A percentile compares a stretch with the other conserved stretches of the same genome.
Evolutionary conservation across 257 asterid genomes (phyloP).

Genomic region (Hygrophila difformis): DNA sequence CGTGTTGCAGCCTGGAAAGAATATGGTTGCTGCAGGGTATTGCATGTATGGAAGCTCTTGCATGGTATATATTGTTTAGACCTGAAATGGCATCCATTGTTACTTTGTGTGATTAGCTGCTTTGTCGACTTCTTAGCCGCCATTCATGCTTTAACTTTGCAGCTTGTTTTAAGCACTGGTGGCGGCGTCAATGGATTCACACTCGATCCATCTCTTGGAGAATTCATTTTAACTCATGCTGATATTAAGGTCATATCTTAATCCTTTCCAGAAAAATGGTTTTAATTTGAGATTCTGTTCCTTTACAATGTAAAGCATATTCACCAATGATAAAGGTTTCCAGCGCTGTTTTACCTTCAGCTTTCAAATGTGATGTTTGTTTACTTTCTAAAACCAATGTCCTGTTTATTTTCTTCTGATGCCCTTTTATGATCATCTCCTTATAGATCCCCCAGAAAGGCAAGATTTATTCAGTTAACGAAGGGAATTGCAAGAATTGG

Average conservation of each 20-base stretch:
- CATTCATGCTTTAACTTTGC: conserved; percentile 10
- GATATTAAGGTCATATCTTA: conserved; percentile 58
- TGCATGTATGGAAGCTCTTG: conserved; percentile 99
- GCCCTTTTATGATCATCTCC: no score
- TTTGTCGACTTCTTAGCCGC: not conserved
- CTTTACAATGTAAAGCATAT: no score
- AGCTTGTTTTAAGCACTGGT: conserved; percentile 90
- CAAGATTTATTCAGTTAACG: conserved; percentile 86
- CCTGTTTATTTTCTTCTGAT: no score
- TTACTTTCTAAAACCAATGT: no score
- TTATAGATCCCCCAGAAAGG: conserved; percentile 80
- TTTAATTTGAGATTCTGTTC: not conserved
- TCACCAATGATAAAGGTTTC: no score
- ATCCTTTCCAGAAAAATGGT: not conserved
- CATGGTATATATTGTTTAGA: conserved; percentile 30
- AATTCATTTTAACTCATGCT: conserved; percentile 93
- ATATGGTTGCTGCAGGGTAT: conserved; percentile 93
- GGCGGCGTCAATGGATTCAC: conserved; percentile 93
- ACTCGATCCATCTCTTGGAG: conserved; percentile 97
- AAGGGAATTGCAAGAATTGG: conserved; percentile 96
- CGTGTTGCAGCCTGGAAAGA: conserved; percentile 90
- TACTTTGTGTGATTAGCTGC: no score
- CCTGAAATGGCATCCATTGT: not conserved
- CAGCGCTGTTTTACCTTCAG: no score
- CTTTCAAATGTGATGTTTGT: no score